Evolutionary conservation across 2,329 filamentous ascomycete species (phyloP).

Genomic region (Eutypa lata): DNA sequence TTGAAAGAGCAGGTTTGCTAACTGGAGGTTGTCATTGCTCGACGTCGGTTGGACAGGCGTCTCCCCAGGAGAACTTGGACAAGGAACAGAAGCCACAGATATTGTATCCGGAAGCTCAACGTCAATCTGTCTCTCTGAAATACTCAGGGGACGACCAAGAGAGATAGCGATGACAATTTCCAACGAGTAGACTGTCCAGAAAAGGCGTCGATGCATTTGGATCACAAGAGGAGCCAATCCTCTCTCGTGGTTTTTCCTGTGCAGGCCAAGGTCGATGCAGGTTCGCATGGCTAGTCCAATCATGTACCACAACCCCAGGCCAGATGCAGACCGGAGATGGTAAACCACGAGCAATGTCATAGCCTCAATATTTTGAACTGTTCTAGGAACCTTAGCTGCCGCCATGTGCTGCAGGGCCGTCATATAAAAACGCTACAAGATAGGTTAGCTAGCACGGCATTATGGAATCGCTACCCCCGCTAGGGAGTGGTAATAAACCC

Average conservation of each 20-base stretch:
- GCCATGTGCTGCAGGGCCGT: constrained; percentile 47
- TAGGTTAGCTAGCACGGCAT: too few species aligned
- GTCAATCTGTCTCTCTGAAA: constrained; percentile 49
- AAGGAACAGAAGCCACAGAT: too few species aligned
- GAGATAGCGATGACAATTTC: constrained; percentile 48
- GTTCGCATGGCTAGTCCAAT: constrained; percentile 52
- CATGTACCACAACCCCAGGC: constrained; percentile 52
- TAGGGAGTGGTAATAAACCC: too few species aligned
- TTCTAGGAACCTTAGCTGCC: constrained; percentile 44
- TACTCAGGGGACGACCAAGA: constrained; percentile 47
- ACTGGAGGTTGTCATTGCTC: constrained; percentile 4
- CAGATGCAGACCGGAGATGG: constrained; percentile 47
- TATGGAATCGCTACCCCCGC: too few species aligned
- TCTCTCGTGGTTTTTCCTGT: constrained; percentile 43
- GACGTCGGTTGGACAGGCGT: too few species aligned
- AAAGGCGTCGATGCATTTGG: constrained; percentile 44
- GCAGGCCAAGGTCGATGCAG: constrained; percentile 49
- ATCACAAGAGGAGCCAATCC: constrained; percentile 37
- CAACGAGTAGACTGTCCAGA: constrained; percentile 51
- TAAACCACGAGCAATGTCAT: constrained; percentile 50
- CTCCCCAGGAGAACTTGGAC: too few species aligned
- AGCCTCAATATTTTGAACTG: constrained; percentile 49
- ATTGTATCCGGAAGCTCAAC: constrained; percentile 36
- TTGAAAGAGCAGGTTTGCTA: constrained; percentile 41
- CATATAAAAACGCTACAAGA: constrained; percentile 42